phyloP scores from a whole-genome alignment of 306 rosid species.

The Cucurbita maxima region DNA sequence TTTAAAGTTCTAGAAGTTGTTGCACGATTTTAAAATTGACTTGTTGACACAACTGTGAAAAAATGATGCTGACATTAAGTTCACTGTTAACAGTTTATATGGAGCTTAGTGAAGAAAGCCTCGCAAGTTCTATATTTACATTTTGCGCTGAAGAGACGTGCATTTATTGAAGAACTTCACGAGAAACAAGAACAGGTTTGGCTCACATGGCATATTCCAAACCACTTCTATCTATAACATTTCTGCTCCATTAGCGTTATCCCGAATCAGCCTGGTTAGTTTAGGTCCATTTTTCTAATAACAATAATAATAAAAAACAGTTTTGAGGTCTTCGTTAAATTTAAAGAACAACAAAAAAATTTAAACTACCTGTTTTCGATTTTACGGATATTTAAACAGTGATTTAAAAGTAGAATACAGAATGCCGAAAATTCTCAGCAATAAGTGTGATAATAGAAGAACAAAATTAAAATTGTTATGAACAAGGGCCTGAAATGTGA shows the following conservation, averaged over 20 bases:
- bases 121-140: conserved; percentile 84
- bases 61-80: background rate
- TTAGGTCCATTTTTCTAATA: background rate
- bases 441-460: background rate
- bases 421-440: background rate
- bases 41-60: background rate
- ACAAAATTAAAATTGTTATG: background rate
- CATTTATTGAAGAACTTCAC: conserved; percentile 57
- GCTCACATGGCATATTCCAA: background rate
- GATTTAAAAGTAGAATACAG: background rate
- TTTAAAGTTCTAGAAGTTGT: background rate
- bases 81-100: conserved; percentile 48
- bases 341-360: background rate
- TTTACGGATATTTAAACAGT: background rate
- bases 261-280: background rate
- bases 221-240: background rate
- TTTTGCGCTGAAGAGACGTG: conserved; percentile 78
- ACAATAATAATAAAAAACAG: background rate
- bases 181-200: conserved; percentile 90
- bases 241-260: background rate
- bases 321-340: background rate
- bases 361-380: background rate
- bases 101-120: conserved; percentile 75
- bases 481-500: background rate
- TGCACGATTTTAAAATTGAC: background rate